A percentile compares a stretch with the other conserved stretches of the same genome.
phyloP scores from a whole-genome alignment of 192 early-diverging fungal genomes.

The Coemansia sp. region DNA sequence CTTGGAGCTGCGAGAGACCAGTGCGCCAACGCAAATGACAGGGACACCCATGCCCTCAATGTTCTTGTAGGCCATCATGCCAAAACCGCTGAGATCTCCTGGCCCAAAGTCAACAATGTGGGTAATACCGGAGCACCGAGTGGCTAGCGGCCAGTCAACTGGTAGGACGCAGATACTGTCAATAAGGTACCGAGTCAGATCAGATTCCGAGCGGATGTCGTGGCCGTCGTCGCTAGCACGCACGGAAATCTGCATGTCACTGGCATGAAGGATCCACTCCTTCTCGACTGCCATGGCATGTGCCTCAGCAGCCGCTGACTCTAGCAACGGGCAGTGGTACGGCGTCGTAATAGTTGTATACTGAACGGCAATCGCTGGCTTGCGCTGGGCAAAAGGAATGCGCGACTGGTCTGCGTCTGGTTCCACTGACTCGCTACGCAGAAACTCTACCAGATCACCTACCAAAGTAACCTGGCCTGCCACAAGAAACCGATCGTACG shows the following conservation, averaged over 20 bases:
- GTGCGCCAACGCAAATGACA: conserved; percentile 24
- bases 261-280: conserved; percentile 19
- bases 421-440: conserved; percentile 13
- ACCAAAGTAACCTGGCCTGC: conserved; percentile 5
- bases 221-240: conserved; percentile 78
- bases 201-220: conserved; percentile 61
- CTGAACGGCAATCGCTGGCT: conserved; percentile 71
- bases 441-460: conserved; percentile 5
- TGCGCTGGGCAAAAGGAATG: conserved; percentile 75
- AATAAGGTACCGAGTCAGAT: conserved; percentile 68
- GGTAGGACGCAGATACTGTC: conserved; percentile 63
- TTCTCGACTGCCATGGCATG: conserved; percentile 17
- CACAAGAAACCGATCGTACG: conserved; percentile 24
- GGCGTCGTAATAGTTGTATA: conserved; percentile 86
- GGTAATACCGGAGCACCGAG: conserved; percentile 57
- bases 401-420: conserved; percentile 57
- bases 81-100: conserved; percentile 80
- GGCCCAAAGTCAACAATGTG: conserved; percentile 96
- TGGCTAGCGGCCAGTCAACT: conserved; percentile 62
- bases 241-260: conserved; percentile 56
- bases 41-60: conserved; percentile 83
- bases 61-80: conserved; percentile 79
- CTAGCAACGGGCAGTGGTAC: conserved; percentile 56
- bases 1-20: conserved; percentile 15
- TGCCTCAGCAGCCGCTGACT: neutral